These are phyloP conservation scores for Secale cereale DNA, from an alignment of 176 grass and related monocot species.

Conservation along the genomic window DNA sequence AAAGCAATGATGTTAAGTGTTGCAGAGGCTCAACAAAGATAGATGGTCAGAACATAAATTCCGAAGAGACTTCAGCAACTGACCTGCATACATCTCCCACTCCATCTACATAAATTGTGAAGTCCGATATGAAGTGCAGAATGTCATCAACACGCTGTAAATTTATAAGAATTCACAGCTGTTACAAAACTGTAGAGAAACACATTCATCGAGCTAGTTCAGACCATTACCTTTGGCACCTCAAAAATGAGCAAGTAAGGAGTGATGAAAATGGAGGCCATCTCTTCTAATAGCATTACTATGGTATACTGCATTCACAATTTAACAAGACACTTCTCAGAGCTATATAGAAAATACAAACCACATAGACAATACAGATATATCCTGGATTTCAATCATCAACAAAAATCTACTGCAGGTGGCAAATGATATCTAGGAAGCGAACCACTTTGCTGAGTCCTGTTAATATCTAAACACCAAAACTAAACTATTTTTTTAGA, in stretches of 20 bases:
- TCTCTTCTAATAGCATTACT: constrained; percentile 97
- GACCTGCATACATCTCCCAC: constrained; percentile 99
- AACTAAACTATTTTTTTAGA: neutral
- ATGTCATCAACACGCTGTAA: constrained; percentile 87
- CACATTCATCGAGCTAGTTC: constrained; percentile 8
- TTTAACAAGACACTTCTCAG: constrained; percentile 5
- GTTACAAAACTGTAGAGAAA: constrained; percentile 17
- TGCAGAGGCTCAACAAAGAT: neutral
- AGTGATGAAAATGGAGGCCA: constrained; percentile 89
- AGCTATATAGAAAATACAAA: constrained; percentile 15
- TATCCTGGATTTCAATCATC: neutral
- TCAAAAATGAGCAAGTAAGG: constrained; percentile 92
- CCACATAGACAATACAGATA: neutral
- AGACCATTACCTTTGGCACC: constrained; percentile 79
- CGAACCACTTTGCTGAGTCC: neutral
- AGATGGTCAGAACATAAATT: neutral
- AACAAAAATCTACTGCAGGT: neutral
- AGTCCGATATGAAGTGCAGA: constrained; percentile 93
- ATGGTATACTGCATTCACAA: constrained; percentile 78
- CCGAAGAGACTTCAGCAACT: constrained; percentile 30
- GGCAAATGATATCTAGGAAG: constrained; percentile 9
- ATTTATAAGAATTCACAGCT: constrained; percentile 25
- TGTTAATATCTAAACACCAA: constrained; percentile 2
- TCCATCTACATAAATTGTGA: constrained; percentile 88
- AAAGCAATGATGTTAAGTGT: constrained; percentile 22